A percentile compares a stretch with the other conserved stretches of the same genome.
phyloP scores from a whole-genome alignment of 1,139 yeast species.

The Magnusiomyces suaveolens region DNA sequence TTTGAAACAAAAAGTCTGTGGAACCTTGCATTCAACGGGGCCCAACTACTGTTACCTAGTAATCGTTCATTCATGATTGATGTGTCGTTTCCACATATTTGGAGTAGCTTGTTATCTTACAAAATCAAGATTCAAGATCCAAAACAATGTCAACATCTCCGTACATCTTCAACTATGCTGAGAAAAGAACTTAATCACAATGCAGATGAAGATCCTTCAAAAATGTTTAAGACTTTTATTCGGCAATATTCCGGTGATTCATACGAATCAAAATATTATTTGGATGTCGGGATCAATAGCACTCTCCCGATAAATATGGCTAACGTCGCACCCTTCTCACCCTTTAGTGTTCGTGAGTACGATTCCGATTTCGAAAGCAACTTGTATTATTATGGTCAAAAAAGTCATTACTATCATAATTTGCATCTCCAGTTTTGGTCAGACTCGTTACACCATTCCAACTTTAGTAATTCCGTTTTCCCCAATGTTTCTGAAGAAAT shows the following conservation, averaged over 20 bases:
- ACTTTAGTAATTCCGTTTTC: neutral
- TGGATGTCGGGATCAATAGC: slow-evolving; percentile 33
- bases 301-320: slow-evolving; percentile 40
- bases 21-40: slow-evolving; percentile 22
- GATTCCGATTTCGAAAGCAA: slow-evolving; percentile 15
- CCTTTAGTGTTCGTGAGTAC: slow-evolving; percentile 32
- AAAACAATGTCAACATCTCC: slow-evolving; percentile 5
- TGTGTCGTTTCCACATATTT: slow-evolving; percentile 45
- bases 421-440: slow-evolving; percentile 33
- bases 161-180: neutral
- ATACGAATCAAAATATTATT: slow-evolving; percentile 69
- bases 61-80: slow-evolving; percentile 40
- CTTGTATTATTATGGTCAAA: slow-evolving; percentile 12
- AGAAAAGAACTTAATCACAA: no score
- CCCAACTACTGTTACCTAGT: slow-evolving; percentile 32
- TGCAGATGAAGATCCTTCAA: slow-evolving; percentile 7
- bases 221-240: slow-evolving; percentile 48
- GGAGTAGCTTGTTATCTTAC: slow-evolving; percentile 57
- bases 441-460: slow-evolving; percentile 19
- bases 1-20: slow-evolving; percentile 21
- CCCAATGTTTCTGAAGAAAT: slow-evolving; percentile 9
- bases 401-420: slow-evolving; percentile 19
- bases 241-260: slow-evolving; percentile 62
- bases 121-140: slow-evolving; percentile 27
- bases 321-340: slow-evolving; percentile 71